These are phyloP conservation scores for Gentiana straminea DNA, from an alignment of 257 asterid species.

Conservation along the genomic window DNA sequence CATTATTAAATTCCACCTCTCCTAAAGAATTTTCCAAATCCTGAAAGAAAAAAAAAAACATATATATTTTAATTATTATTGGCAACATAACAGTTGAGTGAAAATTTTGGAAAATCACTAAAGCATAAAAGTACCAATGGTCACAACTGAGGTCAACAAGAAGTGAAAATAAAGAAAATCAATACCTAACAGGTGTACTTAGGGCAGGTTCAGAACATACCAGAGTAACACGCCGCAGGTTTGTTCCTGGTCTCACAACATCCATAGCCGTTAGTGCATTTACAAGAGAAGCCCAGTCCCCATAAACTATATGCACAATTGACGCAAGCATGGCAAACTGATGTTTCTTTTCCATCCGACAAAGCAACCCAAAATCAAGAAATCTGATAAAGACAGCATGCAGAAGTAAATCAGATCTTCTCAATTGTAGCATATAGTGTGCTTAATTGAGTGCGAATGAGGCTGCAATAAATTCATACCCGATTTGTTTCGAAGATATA, in stretches of 20 bases:
- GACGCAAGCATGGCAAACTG: slow-evolving; percentile 91
- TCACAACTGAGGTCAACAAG: neutral
- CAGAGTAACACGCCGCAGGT: slow-evolving; percentile 64
- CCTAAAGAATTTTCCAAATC: slow-evolving; percentile 74
- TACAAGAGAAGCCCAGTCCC: slow-evolving; percentile 91
- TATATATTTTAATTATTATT: too few relatives aligned
- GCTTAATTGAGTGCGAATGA: neutral
- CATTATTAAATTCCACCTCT: slow-evolving; percentile 55
- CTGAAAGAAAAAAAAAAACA: slow-evolving; percentile 24
- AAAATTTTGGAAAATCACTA: neutral
- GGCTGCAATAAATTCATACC: slow-evolving; percentile 30
- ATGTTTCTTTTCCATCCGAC: slow-evolving; percentile 95
- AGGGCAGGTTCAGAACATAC: slow-evolving; percentile 33
- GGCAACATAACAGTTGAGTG: neutral
- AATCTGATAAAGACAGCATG: slow-evolving; percentile 36
- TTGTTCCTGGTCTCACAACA: slow-evolving; percentile 76
- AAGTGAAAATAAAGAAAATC: slow-evolving; percentile 8
- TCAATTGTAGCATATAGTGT: neutral
- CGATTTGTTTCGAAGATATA: slow-evolving; percentile 61
- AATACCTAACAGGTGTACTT: neutral
- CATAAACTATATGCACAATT: slow-evolving; percentile 79
- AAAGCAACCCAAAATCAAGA: slow-evolving; percentile 94
- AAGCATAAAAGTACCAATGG: neutral
- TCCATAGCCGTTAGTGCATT: slow-evolving; percentile 79
- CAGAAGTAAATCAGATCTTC: slow-evolving; percentile 8